Evolutionary conservation across 768 basidiomycete species (phyloP).

Genomic region (Mycena venus): DNA sequence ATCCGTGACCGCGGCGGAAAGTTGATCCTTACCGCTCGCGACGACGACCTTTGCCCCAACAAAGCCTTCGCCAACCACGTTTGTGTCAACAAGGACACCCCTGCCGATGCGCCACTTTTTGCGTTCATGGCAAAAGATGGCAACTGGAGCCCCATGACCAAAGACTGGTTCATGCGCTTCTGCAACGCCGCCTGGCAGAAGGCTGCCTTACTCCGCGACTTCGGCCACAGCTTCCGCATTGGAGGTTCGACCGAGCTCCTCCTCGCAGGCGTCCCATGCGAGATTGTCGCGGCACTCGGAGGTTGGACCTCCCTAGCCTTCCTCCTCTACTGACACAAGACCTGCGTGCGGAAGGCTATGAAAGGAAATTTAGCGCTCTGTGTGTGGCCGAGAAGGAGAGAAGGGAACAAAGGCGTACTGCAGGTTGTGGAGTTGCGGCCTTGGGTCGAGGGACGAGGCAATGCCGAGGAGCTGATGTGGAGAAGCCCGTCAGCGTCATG

Average conservation of each 20-base stretch:
- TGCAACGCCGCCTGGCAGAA: slow-evolving; percentile 30
- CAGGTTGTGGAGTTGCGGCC: no score
- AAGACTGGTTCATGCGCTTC: slow-evolving; percentile 21
- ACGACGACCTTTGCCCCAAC: slow-evolving; percentile 32
- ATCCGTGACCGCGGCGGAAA: slow-evolving; percentile 29
- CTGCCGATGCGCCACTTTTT: slow-evolving; percentile 20
- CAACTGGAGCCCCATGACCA: slow-evolving; percentile 13
- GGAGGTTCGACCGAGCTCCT: slow-evolving; percentile 49
- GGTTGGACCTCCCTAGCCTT: slow-evolving; percentile 51
- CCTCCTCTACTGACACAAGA: slow-evolving; percentile 47
- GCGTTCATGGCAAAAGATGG: background rate
- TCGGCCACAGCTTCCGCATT: slow-evolving; percentile 52
- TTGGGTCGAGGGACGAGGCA: no score
- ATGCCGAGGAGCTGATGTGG: no score
- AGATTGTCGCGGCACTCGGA: slow-evolving; percentile 44
- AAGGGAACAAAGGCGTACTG: no score
- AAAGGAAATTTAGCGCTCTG: no score
- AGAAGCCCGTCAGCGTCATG: no score
- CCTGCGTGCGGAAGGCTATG: no score
- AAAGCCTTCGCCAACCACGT: slow-evolving; percentile 36
- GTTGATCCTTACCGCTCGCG: slow-evolving; percentile 26
- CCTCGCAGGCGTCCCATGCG: slow-evolving; percentile 42
- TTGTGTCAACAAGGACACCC: slow-evolving; percentile 25
- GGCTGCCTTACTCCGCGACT: slow-evolving; percentile 10
- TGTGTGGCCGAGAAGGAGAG: no score